Base-by-base conservation (phyloP, 2,329 filamentous ascomycete genomes). In the Cytospora piceae region DNA sequence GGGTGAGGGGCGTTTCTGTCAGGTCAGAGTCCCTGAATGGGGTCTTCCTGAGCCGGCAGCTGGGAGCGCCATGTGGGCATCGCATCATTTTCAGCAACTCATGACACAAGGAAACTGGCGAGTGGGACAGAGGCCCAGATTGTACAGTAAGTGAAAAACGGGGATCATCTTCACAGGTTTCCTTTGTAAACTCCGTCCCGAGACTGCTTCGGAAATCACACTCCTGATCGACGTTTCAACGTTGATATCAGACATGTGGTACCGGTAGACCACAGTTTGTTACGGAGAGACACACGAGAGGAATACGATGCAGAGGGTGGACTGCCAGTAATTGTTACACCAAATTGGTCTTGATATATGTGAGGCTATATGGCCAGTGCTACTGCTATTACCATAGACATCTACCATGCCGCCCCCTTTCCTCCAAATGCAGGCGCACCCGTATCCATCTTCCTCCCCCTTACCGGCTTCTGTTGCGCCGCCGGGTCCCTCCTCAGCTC, bases 401-500 rank as follows among this genome's bases (percentile, higher is more conserved):
- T 52, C 34, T 63, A 63, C 61, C 61, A 63, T 49, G 46, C 58
- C 20, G 42, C 46, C 17, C 39, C 22, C 39, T 57, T 63, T 5
- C 31, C 53, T 37, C 61, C 53, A 20, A 57, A 63, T 7, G n/a
- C 37, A 51, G 60, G 31, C 17, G 61, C 53, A 17, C 39, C 39
- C 17, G 46, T 24, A 9, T 63, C 61, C 11, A 59, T 62, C 69
- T 73, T 74, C 31, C 73, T 71, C 34, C 77, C 78, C 74, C 78
- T 80, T 61, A 78, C 80, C 1, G 89, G 88, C 76, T 91, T 94
- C 73, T 93, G 91, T 79, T 97, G 93, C n/a, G 94, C 92, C 1
- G 92, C 90, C 78, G 96, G 93, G 74, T 97, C 94, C 71, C 94
- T 89, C 74, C 91, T 84, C 71, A 98, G 78, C 77, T 98, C 95